Base-by-base conservation (phyloP, 257 asterid species). In the Solanum chiquidenum region DNA sequence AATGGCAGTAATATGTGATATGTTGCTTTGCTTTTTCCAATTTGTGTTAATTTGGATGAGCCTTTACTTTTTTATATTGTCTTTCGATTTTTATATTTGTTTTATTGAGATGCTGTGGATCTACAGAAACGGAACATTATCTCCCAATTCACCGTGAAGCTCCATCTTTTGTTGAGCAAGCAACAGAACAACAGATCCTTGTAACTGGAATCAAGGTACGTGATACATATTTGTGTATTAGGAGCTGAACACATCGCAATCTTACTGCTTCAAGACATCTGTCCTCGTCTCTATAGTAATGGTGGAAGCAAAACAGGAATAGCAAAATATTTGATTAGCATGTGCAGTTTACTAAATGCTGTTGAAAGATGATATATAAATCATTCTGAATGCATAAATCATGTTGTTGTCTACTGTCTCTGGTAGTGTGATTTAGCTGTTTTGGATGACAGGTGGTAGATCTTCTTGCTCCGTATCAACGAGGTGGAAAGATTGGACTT, bases 101-200 rank as follows among this genome's bases (percentile, higher is more conserved):
- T 89, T 80, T 27, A 80, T 29, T 80, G 42, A 80, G 40, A 80
- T 80, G 29, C 62, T 27, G 40, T 3, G 85, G 85, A 80, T 46
- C 29, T 18, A 87, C 95, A 96, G 99, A 87, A 3, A 96, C 99
- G 12, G 98, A 95, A 1, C 98, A 96, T 92, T 96, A 38, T 87
- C 88, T 96, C 76, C 98, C 99, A 49, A 96, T 96, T 91, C 98
- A 96, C 40, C 98, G 99, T 13, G 99, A 96, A 92, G 98, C 99
- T 90, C 99, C 99, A 66, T 86, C 95, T 73, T 96, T 96, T 80
- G 98, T 95, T 69, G 99, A 96, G 91, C 99, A 96, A 91, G 98
- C 99, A 40, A 96, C 99, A 16, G 99, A 95, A 80, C 99, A 96
- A 72, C 92, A 96, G 89, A 96, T 95, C 87, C 99, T 96, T 42